These are phyloP conservation scores for Nematocida minor DNA, from an alignment of 371 early-diverging fungal species.

Conservation along the genomic window DNA sequence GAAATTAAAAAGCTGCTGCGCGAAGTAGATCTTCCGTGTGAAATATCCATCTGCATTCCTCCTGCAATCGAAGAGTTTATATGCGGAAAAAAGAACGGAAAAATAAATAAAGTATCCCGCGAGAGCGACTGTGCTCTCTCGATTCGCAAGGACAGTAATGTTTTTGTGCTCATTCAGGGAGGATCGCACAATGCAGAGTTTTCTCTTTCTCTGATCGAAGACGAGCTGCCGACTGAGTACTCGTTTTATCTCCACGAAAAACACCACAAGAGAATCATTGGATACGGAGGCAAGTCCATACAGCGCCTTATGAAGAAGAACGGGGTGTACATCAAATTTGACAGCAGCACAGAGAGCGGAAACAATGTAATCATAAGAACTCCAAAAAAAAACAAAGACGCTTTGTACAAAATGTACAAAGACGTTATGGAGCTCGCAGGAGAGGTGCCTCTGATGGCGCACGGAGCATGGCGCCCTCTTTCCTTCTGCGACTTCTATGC, in stretches of 20 bases:
- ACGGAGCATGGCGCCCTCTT: constrained; percentile 7
- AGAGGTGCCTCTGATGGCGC: constrained; percentile 6
- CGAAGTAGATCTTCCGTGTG: constrained; percentile 18
- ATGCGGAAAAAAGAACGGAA: constrained; percentile 83
- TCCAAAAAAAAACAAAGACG: constrained; percentile 57
- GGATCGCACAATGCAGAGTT: constrained; percentile 20
- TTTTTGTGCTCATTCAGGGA: constrained; percentile 39
- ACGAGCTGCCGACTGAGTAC: constrained; percentile 55
- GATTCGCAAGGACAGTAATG: constrained; percentile 12
- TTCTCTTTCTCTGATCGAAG: constrained; percentile 49
- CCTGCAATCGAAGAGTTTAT: constrained; percentile 79
- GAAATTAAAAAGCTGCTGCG: constrained; percentile 42
- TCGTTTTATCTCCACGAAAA: constrained; percentile 75
- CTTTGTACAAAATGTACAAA: constrained; percentile 54
- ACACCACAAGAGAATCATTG: constrained; percentile 83
- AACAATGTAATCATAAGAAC: constrained; percentile 63
- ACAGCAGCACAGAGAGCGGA: constrained; percentile 26
- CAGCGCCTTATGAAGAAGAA: constrained; percentile 85
- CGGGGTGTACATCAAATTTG: constrained; percentile 83
- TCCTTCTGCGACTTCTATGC: constrained; percentile 53
- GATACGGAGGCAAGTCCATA: constrained; percentile 82
- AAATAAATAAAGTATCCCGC: constrained; percentile 79
- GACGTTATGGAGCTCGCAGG: constrained; percentile 56
- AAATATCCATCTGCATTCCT: constrained; percentile 67
- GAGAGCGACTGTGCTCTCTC: constrained; percentile 68